Evolutionary conservation across 2,329 filamentous ascomycete species (phyloP).

Genomic region (Phyllosticta capitalensis): DNA sequence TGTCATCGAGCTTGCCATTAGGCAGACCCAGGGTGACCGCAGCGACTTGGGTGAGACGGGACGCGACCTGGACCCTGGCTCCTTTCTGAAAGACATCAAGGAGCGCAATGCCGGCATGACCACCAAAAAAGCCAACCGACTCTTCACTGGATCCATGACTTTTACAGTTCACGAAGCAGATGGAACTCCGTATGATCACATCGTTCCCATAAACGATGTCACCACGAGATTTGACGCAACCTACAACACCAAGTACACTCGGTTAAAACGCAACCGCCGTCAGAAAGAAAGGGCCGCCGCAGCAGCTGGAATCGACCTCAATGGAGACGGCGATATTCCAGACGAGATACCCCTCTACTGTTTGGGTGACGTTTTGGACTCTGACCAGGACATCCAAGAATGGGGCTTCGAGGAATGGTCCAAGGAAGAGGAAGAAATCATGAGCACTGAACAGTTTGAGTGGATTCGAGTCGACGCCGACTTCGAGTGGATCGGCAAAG

Average conservation of each 20-base stretch:
- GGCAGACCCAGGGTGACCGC: constrained; percentile 52
- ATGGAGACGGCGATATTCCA: constrained; percentile 48
- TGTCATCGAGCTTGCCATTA: constrained; percentile 83
- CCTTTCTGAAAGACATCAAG: constrained; percentile 77
- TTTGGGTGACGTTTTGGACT: constrained; percentile 80
- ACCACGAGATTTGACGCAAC: constrained; percentile 84
- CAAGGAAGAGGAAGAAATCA: constrained; percentile 74
- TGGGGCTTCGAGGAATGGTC: constrained; percentile 89
- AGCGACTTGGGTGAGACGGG: constrained; percentile 21
- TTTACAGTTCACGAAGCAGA: constrained; percentile 97
- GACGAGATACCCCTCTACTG: constrained; percentile 84
- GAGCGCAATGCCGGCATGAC: constrained; percentile 37
- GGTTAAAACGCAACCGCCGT: constrained; percentile 76
- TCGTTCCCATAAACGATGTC: constrained; percentile 86
- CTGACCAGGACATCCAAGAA: constrained; percentile 66
- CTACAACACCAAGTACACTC: constrained; percentile 98
- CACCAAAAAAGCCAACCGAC: constrained; percentile 46
- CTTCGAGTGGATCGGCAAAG: constrained; percentile 92
- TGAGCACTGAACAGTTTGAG: constrained; percentile 95
- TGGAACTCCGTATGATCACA: constrained; percentile 95
- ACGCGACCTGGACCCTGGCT: constrained; percentile 51
- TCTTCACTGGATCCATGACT: constrained; percentile 95
- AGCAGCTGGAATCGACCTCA: constrained; percentile 52
- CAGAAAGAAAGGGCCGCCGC: constrained; percentile 68
- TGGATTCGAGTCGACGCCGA: constrained; percentile 98